Conservation (phyloP, 2,329 filamentous ascomycete species). For the Phialophora chinensis region DNA sequence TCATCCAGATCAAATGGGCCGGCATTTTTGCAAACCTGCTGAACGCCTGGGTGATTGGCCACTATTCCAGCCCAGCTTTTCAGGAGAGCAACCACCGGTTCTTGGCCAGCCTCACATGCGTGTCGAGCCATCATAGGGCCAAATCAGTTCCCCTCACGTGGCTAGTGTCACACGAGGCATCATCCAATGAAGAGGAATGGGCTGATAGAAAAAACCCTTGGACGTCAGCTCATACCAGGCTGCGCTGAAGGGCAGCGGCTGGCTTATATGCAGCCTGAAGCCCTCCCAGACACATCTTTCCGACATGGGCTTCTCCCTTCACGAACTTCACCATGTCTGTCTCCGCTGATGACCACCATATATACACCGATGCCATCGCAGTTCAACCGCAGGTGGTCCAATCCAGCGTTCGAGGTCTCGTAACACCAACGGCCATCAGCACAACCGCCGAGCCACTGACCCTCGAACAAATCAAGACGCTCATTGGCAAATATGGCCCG, state of each 20-base stretch:
- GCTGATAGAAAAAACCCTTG: not conserved
- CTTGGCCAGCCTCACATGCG: not conserved
- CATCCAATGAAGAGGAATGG: not conserved
- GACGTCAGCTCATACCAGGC: constrained; percentile 5
- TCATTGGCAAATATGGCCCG: constrained; percentile 23
- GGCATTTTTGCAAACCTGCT: not conserved
- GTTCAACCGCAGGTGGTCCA: constrained; percentile 22
- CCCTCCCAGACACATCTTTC: not conserved
- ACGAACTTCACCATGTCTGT: not conserved
- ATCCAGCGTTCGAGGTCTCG: constrained; percentile 24
- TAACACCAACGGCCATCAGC: constrained; percentile 19
- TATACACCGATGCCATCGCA: constrained; percentile 17
- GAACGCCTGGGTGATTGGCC: not conserved
- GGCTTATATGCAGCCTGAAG: constrained; percentile 7
- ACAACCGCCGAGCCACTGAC: constrained; percentile 22
- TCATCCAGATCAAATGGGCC: not conserved
- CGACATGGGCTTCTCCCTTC: not conserved
- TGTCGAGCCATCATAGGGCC: constrained; percentile 3
- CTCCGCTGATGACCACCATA: constrained; percentile 11
- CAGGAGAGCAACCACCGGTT: not conserved
- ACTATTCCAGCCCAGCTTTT: not conserved
- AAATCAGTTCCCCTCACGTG: not conserved
- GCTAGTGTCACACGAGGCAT: not conserved
- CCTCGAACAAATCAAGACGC: constrained; percentile 11
- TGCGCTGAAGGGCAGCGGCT: not conserved